phyloP scores from a whole-genome alignment of 2,329 filamentous ascomycete genomes.

The Cladophialophora exuberans region DNA sequence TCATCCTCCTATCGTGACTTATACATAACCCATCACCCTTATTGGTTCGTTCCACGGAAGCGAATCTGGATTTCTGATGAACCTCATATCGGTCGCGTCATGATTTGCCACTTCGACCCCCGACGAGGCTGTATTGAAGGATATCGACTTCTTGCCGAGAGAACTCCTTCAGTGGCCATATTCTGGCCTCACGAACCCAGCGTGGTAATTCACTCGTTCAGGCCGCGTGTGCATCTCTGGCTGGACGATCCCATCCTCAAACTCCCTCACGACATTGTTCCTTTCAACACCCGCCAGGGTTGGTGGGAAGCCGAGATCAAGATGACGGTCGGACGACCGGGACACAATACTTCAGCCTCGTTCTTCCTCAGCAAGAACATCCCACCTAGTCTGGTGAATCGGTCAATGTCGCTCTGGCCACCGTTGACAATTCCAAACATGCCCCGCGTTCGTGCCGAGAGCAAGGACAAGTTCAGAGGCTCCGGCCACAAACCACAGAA shows the following conservation, averaged over 20 bases:
- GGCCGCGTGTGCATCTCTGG: slow-evolving; percentile 71
- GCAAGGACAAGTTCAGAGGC: slow-evolving; percentile 48
- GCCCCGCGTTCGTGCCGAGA: slow-evolving; percentile 59
- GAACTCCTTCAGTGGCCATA: slow-evolving; percentile 58
- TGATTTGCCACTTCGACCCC: slow-evolving; percentile 77
- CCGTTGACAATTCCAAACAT: slow-evolving; percentile 69
- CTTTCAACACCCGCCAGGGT: slow-evolving; percentile 29
- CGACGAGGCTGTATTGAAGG: slow-evolving; percentile 76
- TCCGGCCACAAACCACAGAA: slow-evolving; percentile 54
- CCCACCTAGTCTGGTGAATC: slow-evolving; percentile 45
- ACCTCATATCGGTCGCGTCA: slow-evolving; percentile 71
- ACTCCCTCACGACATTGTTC: slow-evolving; percentile 44
- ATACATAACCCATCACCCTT: slow-evolving; percentile 73
- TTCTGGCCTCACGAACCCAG: slow-evolving; percentile 67
- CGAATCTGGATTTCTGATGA: slow-evolving; percentile 86
- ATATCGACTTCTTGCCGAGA: slow-evolving; percentile 72
- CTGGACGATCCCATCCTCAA: slow-evolving; percentile 72
- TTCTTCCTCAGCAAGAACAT: slow-evolving; percentile 66
- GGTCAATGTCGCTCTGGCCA: slow-evolving; percentile 69
- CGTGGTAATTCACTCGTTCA: slow-evolving; percentile 73
- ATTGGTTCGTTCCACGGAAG: slow-evolving; percentile 80
- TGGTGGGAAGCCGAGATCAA: slow-evolving; percentile 48
- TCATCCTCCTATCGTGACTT: slow-evolving; percentile 70
- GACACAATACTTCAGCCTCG: slow-evolving; percentile 43
- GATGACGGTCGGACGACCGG: slow-evolving; percentile 42